Evolutionary conservation across 1,284 basidiomycete genomes (phyloP), one percentile per base, ranked within the genome.

Genomic region (Xerocomus minutiporus): DNA sequence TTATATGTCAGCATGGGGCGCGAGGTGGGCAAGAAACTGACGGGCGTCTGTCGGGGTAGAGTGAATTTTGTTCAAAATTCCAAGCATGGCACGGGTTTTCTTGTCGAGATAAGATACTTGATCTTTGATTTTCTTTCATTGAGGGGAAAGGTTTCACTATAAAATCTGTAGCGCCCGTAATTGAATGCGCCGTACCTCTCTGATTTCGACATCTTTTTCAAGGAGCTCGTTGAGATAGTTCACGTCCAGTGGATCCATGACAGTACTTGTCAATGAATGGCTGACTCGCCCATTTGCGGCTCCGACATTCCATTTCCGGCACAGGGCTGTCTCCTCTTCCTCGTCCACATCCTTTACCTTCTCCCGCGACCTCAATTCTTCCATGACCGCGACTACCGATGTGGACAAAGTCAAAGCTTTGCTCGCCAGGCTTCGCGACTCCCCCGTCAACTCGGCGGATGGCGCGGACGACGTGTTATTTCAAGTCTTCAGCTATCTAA

Each of bases 51-150:
- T 63, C n/a, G 79, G 79, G 2, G 88, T 90, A 4, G 86, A 88
- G 61, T 91, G 88, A 32, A 91, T 82, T 59, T 80, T 86, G 71
- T 86, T 88, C 54, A 91, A 72, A 36, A 81, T 66, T 8, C 86
- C 86, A 17, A 77, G 72, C 71, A 88, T 81, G 4, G 74, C 75
- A 17, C 88, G 78, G 4, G 81, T 77, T 63, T 83, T 86, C 70
- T 84, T 88, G 68, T 90, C 88, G 7, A 91, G 74, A 59, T 84
- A 80, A 15, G 75, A 77, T 31, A 86, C 83, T 67, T 84, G 81
- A 38, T 87, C 85, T 61, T 81, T 86, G 69, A 91, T 84, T 83
- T 82, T 87, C 87, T 90, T 59, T 57, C 50, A 46, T 20, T 23
- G 32, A 17, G 26, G 11, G 11, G 13, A 5, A 38, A 8, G 17